These are phyloP conservation scores for Kurtzmaniella quercitrusa DNA, from an alignment of 1,139 yeast species.

Conservation along the genomic window DNA sequence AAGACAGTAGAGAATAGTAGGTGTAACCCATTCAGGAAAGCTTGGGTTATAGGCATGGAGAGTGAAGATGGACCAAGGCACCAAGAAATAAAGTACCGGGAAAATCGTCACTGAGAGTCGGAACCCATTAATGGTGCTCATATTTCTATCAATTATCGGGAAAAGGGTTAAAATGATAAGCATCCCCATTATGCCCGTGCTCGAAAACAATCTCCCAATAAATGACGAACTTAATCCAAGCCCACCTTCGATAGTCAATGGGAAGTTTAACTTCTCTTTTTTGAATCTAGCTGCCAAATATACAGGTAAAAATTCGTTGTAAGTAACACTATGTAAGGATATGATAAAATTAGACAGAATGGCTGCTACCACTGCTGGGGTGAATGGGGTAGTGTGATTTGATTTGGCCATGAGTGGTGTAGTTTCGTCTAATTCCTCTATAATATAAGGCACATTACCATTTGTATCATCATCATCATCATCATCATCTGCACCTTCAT, in stretches of 20 bases:
- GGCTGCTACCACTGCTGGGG: slow-evolving; percentile 36
- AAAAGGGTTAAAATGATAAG: slow-evolving; percentile 19
- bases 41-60: slow-evolving; percentile 13
- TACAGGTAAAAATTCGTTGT: slow-evolving; percentile 57
- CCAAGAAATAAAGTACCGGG: slow-evolving; percentile 18
- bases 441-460: slow-evolving; percentile 4
- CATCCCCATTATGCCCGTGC: slow-evolving; percentile 23
- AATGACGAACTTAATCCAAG: slow-evolving; percentile 28
- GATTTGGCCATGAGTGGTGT: slow-evolving; percentile 1
- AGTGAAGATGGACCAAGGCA: slow-evolving; percentile 22
- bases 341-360: slow-evolving; percentile 39
- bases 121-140: slow-evolving; percentile 19
- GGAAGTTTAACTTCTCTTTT: slow-evolving; percentile 35
- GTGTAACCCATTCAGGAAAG: slow-evolving; percentile 15
- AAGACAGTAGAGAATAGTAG: slow-evolving; percentile 7
- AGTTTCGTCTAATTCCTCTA: slow-evolving; percentile 3
- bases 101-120: slow-evolving; percentile 18
- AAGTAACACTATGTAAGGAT: slow-evolving; percentile 50
- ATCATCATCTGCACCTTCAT: slow-evolving; percentile 4
- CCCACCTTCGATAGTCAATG: slow-evolving; percentile 47
- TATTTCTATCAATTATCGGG: slow-evolving; percentile 20
- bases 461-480: slow-evolving; percentile 7
- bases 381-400: slow-evolving; percentile 15
- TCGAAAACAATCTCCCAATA: slow-evolving; percentile 22
- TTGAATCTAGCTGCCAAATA: slow-evolving; percentile 48